These are phyloP conservation scores for Sporothrix schenckii DNA, from an alignment of 2,329 filamentous ascomycete genomes.

Conservation along the genomic window DNA sequence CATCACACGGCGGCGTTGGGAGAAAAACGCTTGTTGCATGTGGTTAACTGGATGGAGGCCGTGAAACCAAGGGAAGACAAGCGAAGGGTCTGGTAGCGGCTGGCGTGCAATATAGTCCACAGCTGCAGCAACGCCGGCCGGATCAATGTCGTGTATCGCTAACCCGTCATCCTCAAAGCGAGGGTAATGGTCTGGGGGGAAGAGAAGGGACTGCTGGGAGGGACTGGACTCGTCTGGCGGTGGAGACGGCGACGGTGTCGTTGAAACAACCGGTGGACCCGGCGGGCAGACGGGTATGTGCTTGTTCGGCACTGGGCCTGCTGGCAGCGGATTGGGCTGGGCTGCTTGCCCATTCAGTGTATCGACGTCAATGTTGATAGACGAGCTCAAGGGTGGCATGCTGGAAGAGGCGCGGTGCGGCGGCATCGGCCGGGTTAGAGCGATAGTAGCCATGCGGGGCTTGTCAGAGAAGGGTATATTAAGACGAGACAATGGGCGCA, in stretches of 20 bases:
- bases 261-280: constrained; percentile 58
- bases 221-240: constrained; percentile 49
- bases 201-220: constrained; percentile 69
- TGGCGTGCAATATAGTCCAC: constrained; percentile 76
- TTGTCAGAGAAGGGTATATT: not conserved
- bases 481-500: not conserved
- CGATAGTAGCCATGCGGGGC: constrained; percentile 57
- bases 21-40: constrained; percentile 87
- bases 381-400: constrained; percentile 40
- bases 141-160: constrained; percentile 72
- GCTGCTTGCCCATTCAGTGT: constrained; percentile 41
- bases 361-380: constrained; percentile 46
- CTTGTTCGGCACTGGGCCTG: constrained; percentile 73
- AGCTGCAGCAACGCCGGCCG: constrained; percentile 68
- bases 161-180: constrained; percentile 52
- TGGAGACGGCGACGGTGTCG: constrained; percentile 30
- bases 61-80: constrained; percentile 95
- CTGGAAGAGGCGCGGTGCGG: constrained; percentile 43
- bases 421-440: constrained; percentile 48
- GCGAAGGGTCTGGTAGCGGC: constrained; percentile 78
- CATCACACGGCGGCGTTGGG: constrained; percentile 70
- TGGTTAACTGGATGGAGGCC: constrained; percentile 87
- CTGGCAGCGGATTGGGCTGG: constrained; percentile 40
- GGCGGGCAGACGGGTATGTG: constrained; percentile 88
- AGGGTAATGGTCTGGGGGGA: constrained; percentile 69